Evolutionary conservation across 1,139 yeast genomes (phyloP), one percentile per base, ranked within the genome.

Genomic region (Suhomyces bribrorum): DNA sequence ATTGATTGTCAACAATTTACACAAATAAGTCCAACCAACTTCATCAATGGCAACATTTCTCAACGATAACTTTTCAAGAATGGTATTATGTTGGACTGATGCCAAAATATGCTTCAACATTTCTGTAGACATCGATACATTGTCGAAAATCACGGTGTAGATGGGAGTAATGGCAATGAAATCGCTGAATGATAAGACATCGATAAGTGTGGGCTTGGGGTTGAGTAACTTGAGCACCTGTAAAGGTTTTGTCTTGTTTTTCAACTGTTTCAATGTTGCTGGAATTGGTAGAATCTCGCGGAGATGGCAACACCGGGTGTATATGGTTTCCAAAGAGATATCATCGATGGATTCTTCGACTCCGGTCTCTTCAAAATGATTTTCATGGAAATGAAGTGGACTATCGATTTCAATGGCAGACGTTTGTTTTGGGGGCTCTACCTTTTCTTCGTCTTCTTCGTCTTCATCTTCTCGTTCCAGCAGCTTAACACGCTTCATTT

Each of bases 271-370:
- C 51, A 88, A 60, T 0, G 95, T 88, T 0, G 96, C 95, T 1
- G 96, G 95, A 43, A 90, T 89, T 1, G 97, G 97, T 47, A 90
- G 64, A 38, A 90, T 90, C 54, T 90, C 97, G 38, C 97, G 73
- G 45, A 90, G 69, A 62, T 90, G 97, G 55, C 97, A 90, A 58
- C 97, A 89, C 48, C 97, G 69, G 0, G 97, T 87, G 59, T 90
- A 90, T 12, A 90, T 69, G 29, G 81, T 77, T 52, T 86, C 95
- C 41, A 87, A 64, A 0, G 86, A 70, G 11, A 81, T 48, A 59
- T 70, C 52, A 36, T 53, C 61, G 9, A 47, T 31, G 7, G 44
- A 25, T 7, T 43, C 44, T 24, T 52, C 56, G 4, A 49, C 48
- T 5, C 38, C 15, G 1, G 48, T 47, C 15, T 55, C 62, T 23